phyloP scores from a whole-genome alignment of 108 stramenopile genomes.

The Skeletonema costatum region DNA sequence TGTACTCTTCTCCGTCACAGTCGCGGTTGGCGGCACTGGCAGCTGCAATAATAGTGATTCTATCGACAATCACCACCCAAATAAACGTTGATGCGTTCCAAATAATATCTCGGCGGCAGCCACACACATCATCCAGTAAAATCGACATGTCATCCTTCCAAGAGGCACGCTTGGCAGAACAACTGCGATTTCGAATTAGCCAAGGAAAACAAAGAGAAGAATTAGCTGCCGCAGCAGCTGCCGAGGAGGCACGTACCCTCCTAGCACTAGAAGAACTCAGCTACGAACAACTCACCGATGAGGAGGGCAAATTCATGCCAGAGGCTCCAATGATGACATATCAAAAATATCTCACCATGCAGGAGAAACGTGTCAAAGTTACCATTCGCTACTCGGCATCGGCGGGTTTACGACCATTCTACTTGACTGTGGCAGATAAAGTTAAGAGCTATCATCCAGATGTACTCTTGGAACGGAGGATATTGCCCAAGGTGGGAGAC shows the following conservation, averaged over 20 bases:
- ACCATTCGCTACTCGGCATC: conserved; percentile 72
- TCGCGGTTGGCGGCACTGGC: neutral
- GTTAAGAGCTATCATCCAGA: conserved; percentile 73
- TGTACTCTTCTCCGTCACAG: neutral
- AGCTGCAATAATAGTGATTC: neutral
- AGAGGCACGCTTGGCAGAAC: conserved; percentile 2
- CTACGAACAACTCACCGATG: neutral
- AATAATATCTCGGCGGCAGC: neutral
- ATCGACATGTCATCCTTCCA: neutral
- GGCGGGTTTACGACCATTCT: conserved; percentile 71
- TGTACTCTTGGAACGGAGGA: conserved; percentile 64
- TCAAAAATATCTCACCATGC: conserved; percentile 72
- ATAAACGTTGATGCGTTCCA: neutral
- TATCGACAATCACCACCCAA: neutral
- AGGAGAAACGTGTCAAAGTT: conserved; percentile 75
- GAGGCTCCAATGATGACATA: conserved; percentile 56
- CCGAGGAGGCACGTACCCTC: conserved; percentile 11
- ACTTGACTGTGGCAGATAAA: conserved; percentile 75
- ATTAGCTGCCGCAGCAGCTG: neutral
- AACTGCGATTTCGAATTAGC: neutral
- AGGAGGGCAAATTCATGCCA: conserved; percentile 16
- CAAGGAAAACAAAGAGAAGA: neutral
- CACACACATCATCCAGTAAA: neutral
- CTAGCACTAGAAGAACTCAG: conserved; percentile 4
- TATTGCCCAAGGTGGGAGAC: conserved; percentile 46